Percentiles rank a stretch among this genome's conserved stretches.
Evolutionary conservation across 345 rosid species (phyloP).

Genomic region (Hypericum androsaemum): DNA sequence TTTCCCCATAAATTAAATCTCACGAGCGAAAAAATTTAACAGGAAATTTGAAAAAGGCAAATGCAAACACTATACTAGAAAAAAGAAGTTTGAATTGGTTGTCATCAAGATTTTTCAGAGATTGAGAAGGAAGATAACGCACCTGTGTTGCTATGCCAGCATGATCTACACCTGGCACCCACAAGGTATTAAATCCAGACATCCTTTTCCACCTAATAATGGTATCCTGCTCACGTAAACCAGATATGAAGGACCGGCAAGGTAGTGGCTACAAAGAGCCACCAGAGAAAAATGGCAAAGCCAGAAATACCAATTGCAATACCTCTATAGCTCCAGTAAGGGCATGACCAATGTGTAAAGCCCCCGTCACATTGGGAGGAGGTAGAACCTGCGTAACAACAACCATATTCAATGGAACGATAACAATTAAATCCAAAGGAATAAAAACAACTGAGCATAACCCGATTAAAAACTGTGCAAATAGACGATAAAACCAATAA

Average conservation of each 20-base stretch:
- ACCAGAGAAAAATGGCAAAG: slow-evolving; percentile 3
- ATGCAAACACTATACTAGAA: too few relatives aligned
- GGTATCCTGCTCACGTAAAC: slow-evolving; percentile 46
- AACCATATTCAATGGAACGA: slow-evolving; percentile 4
- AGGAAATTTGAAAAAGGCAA: too few relatives aligned
- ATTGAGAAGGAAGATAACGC: background rate
- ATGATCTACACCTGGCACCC: slow-evolving; percentile 97
- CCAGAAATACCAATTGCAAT: slow-evolving; percentile 1
- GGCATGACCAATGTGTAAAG: slow-evolving; percentile 94
- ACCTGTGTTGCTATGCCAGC: slow-evolving; percentile 99
- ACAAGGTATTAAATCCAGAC: slow-evolving; percentile 86
- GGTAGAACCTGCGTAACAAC: slow-evolving; percentile 65
- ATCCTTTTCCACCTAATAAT: slow-evolving; percentile 91
- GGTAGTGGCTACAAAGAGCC: slow-evolving; percentile 1
- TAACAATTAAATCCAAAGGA: background rate
- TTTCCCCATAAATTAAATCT: too few relatives aligned
- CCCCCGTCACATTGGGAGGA: slow-evolving; percentile 98
- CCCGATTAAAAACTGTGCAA: too few relatives aligned
- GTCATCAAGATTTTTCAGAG: background rate
- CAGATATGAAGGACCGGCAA: slow-evolving; percentile 3
- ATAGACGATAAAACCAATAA: too few relatives aligned
- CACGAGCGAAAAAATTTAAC: too few relatives aligned
- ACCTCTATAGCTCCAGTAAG: slow-evolving; percentile 84
- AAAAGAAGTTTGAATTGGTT: too few relatives aligned
- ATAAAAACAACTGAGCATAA: background rate